Percentiles rank a stretch among this genome's conserved stretches.
phyloP scores from a whole-genome alignment of 306 rosid species.

The Acacia acuminata region DNA sequence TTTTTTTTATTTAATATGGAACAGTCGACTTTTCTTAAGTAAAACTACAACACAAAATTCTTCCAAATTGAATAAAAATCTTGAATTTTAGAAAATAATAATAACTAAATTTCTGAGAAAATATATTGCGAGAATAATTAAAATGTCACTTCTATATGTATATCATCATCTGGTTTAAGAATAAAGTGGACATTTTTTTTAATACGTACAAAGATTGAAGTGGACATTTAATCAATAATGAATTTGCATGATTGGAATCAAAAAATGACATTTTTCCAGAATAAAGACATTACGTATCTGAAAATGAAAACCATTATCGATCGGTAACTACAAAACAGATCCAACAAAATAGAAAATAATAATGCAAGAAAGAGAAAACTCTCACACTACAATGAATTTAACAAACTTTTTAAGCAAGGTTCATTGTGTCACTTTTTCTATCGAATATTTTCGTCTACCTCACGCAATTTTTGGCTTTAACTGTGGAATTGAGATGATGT shows the following conservation, averaged over 20 bases:
- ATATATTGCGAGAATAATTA: neutral
- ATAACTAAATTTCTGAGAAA: neutral
- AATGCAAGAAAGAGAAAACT: neutral
- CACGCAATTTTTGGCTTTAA: neutral
- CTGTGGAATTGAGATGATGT: neutral
- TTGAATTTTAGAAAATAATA: neutral
- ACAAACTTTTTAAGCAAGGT: slow-evolving; percentile 13
- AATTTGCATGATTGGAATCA: neutral
- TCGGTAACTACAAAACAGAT: slow-evolving; percentile 6
- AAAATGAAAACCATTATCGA: neutral
- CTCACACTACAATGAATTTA: slow-evolving; percentile 3
- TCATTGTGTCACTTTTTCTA: neutral
- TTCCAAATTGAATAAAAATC: neutral
- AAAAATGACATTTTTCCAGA: neutral
- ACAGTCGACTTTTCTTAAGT: neutral
- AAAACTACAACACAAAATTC: neutral
- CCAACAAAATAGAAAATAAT: slow-evolving; percentile 14
- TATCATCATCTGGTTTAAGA: neutral
- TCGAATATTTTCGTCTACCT: neutral
- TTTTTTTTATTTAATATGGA: neutral
- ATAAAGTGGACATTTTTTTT: neutral
- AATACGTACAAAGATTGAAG: neutral
- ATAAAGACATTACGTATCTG: neutral
- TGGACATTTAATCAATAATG: neutral
- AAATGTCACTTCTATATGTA: neutral